phyloP scores from a whole-genome alignment of 2,329 filamentous ascomycete genomes.

The Fusarium beomiforme region DNA sequence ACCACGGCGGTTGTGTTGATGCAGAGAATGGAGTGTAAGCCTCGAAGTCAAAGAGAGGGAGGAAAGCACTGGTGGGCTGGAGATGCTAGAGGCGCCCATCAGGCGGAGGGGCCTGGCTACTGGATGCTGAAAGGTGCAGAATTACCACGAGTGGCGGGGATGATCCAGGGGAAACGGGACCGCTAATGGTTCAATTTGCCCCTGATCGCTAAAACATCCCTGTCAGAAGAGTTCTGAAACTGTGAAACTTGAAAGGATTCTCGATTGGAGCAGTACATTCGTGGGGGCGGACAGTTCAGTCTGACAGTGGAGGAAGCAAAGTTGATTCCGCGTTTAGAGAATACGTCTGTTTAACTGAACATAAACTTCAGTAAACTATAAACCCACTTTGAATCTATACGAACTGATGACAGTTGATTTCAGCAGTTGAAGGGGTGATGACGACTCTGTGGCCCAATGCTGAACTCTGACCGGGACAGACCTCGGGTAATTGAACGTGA shows the following conservation, averaged over 20 bases:
- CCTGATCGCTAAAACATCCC: constrained; percentile 15
- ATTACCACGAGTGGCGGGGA: constrained; percentile 25
- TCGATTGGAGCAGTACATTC: constrained; percentile 8
- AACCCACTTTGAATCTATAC: background rate
- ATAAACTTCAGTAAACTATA: background rate
- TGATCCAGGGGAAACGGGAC: constrained; percentile 31
- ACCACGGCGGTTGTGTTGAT: background rate
- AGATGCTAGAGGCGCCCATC: background rate
- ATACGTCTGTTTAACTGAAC: background rate
- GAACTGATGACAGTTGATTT: background rate
- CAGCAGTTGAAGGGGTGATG: constrained; percentile 7
- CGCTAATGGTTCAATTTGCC: constrained; percentile 36
- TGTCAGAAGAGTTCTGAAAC: constrained; percentile 36
- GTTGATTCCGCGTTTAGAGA: background rate
- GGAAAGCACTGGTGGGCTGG: background rate
- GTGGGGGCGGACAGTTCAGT: background rate
- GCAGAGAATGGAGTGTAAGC: constrained; percentile 10
- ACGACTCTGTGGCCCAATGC: constrained; percentile 12
- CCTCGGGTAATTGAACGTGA: background rate
- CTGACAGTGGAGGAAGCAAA: background rate
- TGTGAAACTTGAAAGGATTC: constrained; percentile 26
- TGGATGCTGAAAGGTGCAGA: constrained; percentile 7
- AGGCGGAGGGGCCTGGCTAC: background rate
- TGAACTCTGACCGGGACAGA: background rate
- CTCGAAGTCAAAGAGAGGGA: constrained; percentile 16